Base-by-base conservation (phyloP, 805 yeast genomes). In the Candida montana region DNA sequence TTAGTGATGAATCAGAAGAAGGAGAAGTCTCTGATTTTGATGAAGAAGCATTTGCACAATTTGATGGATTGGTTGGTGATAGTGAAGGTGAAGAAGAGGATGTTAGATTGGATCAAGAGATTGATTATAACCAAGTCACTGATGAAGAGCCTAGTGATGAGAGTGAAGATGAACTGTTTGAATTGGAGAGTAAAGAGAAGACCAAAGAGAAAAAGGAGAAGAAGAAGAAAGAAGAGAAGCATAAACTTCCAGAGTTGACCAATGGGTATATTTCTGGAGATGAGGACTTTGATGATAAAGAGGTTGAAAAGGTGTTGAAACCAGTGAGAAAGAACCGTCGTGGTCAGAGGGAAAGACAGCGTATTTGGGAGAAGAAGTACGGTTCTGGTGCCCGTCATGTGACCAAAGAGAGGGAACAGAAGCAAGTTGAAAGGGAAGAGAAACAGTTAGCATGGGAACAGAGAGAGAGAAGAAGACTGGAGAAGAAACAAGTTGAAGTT, bases 301-400 rank as follows among this genome's bases (percentile, higher is more conserved):
- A 72, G 9, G 78, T 79, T 6, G 74, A 78, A 42, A 70, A 67
- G 35, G 65, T 71, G 4, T 78, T 81, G 1, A 61, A 74, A 23
- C 72, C 70, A 16, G 65, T 62, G 47, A 75, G 91, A 48, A 88
- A 89, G 54, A 93, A 93, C 62, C 74, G 99, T 65, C 79, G 97
- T 62, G 99, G 99, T 20, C 99, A 93, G 67, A 74, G 98, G 46
- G 99, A 97, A 1, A 80, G 99, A 66, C 93, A 91, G 61, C 83
- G 85, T 69, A 88, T 93, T 39, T 93, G 98, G 98, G 99, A 89
- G 58, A 68, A 75, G 64, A 91, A 93, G 61, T 93, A 71, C 58
- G 98, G 98, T 21, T 61, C 62, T 16, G 67, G 70, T 20, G 99
- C 99, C n/a, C 81, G 78, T 42, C 99, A 93, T 61, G 74, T 90